A percentile compares a stretch with the other conserved stretches of the same genome.
phyloP scores from a whole-genome alignment of 1,284 basidiomycete genomes.

The Cutaneotrichosporon dermatis region DNA sequence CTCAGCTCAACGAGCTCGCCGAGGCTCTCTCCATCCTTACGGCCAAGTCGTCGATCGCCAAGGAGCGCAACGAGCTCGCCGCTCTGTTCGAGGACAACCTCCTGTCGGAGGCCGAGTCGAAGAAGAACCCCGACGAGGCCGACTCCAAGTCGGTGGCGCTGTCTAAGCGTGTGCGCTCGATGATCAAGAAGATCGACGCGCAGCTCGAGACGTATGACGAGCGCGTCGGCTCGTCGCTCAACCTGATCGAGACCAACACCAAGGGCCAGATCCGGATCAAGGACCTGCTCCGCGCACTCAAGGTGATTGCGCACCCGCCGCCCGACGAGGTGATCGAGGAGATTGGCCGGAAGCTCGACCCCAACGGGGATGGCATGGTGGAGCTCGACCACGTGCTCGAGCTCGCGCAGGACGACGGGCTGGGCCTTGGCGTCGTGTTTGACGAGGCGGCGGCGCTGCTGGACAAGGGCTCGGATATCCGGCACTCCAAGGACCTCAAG shows the following conservation, averaged over 20 bases:
- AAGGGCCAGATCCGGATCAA: constrained; percentile 87
- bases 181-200: constrained; percentile 93
- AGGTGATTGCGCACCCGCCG: constrained; percentile 89
- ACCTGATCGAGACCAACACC: constrained; percentile 87
- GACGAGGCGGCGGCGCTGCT: constrained; percentile 42
- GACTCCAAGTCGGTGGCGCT: constrained; percentile 54
- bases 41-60: constrained; percentile 94
- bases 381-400: constrained; percentile 50
- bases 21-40: constrained; percentile 88
- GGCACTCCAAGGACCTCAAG: constrained; percentile 43
- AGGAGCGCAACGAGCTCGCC: constrained; percentile 88
- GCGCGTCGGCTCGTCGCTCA: constrained; percentile 83
- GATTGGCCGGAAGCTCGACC: constrained; percentile 89
- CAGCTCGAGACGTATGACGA: constrained; percentile 90
- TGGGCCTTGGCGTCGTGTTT: constrained; percentile 46
- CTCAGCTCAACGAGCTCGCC: constrained; percentile 89
- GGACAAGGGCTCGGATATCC: constrained; percentile 45
- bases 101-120: constrained; percentile 67
- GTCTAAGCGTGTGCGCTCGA: constrained; percentile 87
- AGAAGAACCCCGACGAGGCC: constrained; percentile 44
- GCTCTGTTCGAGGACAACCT: constrained; percentile 88
- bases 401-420: constrained; percentile 48
- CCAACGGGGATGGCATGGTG: constrained; percentile 92
- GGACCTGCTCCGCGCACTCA: constrained; percentile 87
- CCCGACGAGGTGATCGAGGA: constrained; percentile 84